phyloP scores from a whole-genome alignment of 441 rosid species.

The Erodium moschatum region DNA sequence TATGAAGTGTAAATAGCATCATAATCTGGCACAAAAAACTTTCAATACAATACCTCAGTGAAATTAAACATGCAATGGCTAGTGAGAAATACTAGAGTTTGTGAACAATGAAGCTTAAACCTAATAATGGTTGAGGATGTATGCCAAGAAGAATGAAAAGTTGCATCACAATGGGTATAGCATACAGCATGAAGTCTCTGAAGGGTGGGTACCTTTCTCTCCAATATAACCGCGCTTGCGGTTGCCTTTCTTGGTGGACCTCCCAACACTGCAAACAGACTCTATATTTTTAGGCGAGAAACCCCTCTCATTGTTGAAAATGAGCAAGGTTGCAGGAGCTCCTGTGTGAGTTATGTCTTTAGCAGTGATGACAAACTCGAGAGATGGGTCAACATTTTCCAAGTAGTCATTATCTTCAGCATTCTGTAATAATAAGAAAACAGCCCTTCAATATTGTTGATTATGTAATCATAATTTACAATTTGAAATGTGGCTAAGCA shows the following conservation, averaged over 20 bases:
- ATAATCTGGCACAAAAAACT: too few species aligned
- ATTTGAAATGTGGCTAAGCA: background rate
- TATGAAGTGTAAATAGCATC: background rate
- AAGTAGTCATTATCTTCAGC: constrained; percentile 71
- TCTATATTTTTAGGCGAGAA: constrained; percentile 26
- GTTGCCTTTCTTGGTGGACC: constrained; percentile 55
- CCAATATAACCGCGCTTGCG: constrained; percentile 61
- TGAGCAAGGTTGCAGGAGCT: constrained; percentile 53
- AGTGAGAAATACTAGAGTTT: background rate
- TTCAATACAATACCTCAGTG: too few species aligned
- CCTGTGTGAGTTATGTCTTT: constrained; percentile 57
- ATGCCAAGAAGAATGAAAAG: background rate
- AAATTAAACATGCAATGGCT: too few species aligned
- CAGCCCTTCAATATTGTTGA: background rate
- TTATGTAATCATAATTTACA: background rate
- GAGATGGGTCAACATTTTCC: constrained; percentile 56
- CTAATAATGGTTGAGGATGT: background rate
- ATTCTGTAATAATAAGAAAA: constrained; percentile 31
- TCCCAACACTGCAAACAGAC: constrained; percentile 30
- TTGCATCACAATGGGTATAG: background rate
- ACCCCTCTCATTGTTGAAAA: constrained; percentile 64
- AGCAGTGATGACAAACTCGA: constrained; percentile 61
- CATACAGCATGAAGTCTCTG: background rate
- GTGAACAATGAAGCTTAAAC: background rate
- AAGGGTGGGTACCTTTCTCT: constrained; percentile 47